phyloP scores from a whole-genome alignment of 2,329 filamentous ascomycete species.

The Talaromyces sp. region DNA sequence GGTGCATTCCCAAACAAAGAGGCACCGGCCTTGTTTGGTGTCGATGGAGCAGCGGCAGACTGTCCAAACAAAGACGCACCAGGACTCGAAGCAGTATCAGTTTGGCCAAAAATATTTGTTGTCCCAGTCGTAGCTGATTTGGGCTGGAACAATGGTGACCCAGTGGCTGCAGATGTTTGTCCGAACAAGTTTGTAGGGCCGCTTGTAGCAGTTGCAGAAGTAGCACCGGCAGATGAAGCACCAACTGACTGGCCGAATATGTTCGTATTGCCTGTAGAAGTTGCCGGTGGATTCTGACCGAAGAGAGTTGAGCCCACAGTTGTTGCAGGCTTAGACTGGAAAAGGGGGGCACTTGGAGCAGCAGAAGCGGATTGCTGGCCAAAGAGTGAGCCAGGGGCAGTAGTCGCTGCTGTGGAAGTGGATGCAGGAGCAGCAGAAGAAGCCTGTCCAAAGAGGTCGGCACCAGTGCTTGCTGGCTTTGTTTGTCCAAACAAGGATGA shows the following conservation, averaged over 20 bases:
- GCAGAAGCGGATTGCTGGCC: constrained; percentile 21
- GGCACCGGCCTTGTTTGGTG: constrained; percentile 10
- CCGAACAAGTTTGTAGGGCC: constrained; percentile 8
- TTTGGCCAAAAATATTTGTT: constrained; percentile 8
- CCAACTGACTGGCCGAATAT: constrained; percentile 12
- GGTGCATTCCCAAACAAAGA: constrained; percentile 6
- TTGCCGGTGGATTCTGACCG: constrained; percentile 10
- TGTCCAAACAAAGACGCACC: constrained; percentile 15
- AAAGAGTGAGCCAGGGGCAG: constrained; percentile 20
- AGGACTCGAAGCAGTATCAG: constrained; percentile 13
- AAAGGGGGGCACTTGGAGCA: constrained; percentile 21
- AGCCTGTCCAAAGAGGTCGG: constrained; percentile 30
- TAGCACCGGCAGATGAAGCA: not conserved
- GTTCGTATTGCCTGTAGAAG: not conserved
- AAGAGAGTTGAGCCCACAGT: constrained; percentile 2
- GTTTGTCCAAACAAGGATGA: constrained; percentile 18
- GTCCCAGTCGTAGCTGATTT: constrained; percentile 2
- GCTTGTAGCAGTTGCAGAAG: not conserved
- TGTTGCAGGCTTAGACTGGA: constrained; percentile 18
- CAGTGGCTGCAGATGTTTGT: not conserved
- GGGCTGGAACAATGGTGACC: constrained; percentile 8
- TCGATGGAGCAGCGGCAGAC: constrained; percentile 13
- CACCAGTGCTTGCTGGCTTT: constrained; percentile 22
- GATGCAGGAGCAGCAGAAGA: constrained; percentile 20
- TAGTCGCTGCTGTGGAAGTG: constrained; percentile 15